These are phyloP conservation scores for Ramaria sp. DNA, from an alignment of 768 basidiomycete genomes.

Conservation along the genomic window DNA sequence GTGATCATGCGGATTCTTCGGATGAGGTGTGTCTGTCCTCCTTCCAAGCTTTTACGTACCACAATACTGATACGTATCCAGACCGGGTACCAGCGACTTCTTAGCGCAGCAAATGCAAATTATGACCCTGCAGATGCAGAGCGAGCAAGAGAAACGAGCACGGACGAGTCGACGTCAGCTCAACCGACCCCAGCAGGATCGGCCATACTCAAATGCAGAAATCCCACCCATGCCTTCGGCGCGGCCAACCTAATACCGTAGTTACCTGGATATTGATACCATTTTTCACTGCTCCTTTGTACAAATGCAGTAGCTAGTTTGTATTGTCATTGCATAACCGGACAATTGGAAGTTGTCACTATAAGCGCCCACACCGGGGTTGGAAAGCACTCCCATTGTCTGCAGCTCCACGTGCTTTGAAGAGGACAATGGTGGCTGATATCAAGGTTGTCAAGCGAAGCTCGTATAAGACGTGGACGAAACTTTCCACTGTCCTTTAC, in stretches of 20 bases:
- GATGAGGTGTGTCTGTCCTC: constrained; percentile 60
- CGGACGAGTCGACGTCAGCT: constrained; percentile 13
- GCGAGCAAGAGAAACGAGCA: constrained; percentile 68
- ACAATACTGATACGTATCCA: constrained; percentile 19
- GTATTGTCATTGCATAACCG: constrained; percentile 1
- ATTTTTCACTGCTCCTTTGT: not conserved
- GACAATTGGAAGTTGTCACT: not conserved
- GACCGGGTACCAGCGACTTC: constrained; percentile 75
- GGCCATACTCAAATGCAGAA: not conserved
- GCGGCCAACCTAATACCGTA: not conserved
- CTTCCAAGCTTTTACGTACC: not conserved
- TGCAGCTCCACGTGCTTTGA: not conserved
- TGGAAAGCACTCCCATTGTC: not conserved
- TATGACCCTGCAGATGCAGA: constrained; percentile 64
- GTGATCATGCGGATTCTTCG: constrained; percentile 90
- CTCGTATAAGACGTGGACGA: not conserved
- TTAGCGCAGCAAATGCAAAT: constrained; percentile 81
- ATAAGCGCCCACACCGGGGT: not conserved
- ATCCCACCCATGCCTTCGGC: constrained; percentile 3
- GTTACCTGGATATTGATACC: not conserved
- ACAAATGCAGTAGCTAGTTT: no score
- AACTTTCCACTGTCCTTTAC: not conserved
- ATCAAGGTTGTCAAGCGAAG: not conserved
- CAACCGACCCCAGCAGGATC: constrained; percentile 4
- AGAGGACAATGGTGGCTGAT: not conserved